Evolutionary conservation across 2,329 filamentous ascomycete species (phyloP), one percentile per base, ranked within the genome.

Genomic region (Aspergillus clavatus): DNA sequence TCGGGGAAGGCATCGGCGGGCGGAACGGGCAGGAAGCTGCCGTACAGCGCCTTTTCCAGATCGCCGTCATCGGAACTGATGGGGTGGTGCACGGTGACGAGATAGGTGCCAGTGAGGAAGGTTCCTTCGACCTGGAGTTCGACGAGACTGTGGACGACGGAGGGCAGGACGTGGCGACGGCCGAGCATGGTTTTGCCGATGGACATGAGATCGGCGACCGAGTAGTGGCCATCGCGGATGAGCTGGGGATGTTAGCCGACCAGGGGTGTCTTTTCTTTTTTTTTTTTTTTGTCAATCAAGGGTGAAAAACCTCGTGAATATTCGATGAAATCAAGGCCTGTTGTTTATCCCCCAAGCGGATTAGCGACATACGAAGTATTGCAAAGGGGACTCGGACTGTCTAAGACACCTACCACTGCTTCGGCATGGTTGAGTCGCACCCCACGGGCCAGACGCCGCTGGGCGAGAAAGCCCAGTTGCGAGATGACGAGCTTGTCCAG

Each of bases 401-500:
- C n/a, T n/a, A 31, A 24, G 8, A 26, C 40, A 60, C 62, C 40
- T 70, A 93, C 88, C 55, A 82, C 83, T 50, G 91, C 89, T 74
- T 97, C 91, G 24, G 86, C 78, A 72, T 95, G 89, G 64, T 97
- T 97, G 58, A 97, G 74, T 64, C 84, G 86, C 43, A 96, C 83
- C 41, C 91, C 91, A 59, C 91, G 78, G 24, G 91, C 91, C 55
- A 97, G 82, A 48, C 91, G 82, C 53, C 85, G 80, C 74, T 97
- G 91, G 43, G 91, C 91, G 39, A 96, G 79, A 55, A 86, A 79
- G 57, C 91, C 91, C 50, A 95, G 75, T 70, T 96, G 89, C 43
- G 89, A 87, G 65, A 95, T 91, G 66, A 86, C 80, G 70, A 97
- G 87, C 82, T 97, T 97, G 77, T 97, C 91, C 63, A 97, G 79